A percentile compares a stretch with the other conserved stretches of the same genome.
Evolutionary conservation across 2,329 filamentous ascomycete species (phyloP).

Genomic region (Trichocomaceae sp.): DNA sequence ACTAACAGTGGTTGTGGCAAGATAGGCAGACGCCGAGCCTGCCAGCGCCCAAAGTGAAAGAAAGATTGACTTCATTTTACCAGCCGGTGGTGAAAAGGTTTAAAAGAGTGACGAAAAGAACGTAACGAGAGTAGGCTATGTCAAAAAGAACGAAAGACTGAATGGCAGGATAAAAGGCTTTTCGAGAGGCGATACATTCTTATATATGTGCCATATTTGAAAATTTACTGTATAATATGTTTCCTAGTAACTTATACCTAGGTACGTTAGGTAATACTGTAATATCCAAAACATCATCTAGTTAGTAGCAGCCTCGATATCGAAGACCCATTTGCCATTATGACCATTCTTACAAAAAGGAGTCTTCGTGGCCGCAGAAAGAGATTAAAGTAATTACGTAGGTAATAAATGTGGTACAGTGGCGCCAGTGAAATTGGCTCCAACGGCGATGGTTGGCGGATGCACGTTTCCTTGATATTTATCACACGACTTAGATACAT

Average conservation of each 20-base stretch:
- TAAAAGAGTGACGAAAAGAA: conserved; percentile 1
- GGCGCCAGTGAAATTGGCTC: background rate
- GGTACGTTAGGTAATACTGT: background rate
- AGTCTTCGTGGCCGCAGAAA: conserved; percentile 1
- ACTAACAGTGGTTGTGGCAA: conserved; percentile 12
- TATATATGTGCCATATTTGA: background rate
- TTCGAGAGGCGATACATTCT: background rate
- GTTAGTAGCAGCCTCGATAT: background rate
- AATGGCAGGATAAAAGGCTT: background rate
- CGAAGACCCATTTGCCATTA: background rate
- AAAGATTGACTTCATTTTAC: conserved; percentile 11
- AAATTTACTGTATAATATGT: background rate
- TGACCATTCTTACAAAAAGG: background rate
- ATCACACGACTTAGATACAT: no score
- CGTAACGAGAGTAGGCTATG: background rate
- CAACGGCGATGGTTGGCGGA: background rate
- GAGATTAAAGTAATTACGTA: background rate
- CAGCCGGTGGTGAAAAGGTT: background rate
- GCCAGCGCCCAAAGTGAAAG: conserved; percentile 9
- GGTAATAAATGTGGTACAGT: conserved; percentile 3
- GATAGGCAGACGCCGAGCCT: conserved; percentile 10
- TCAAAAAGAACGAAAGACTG: conserved; percentile 1
- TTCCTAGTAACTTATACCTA: no score
- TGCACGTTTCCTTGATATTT: background rate
- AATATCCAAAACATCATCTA: background rate